Conservation (phyloP, 139 green algal genomes). For the Chlamydomonas asymmetrica region DNA sequence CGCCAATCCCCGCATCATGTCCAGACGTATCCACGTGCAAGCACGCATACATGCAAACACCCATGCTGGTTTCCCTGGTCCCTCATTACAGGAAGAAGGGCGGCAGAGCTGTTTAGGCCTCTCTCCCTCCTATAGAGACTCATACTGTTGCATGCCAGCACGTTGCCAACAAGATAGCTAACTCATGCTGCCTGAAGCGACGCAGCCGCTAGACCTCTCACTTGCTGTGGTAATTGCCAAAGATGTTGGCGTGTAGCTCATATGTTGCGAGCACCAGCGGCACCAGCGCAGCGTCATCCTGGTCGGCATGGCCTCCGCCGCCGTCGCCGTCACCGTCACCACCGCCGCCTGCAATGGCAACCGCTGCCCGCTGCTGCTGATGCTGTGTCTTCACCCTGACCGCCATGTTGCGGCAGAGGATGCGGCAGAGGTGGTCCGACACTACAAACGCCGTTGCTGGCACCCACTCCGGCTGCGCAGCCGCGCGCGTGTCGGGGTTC, state of each 20-base stretch:
- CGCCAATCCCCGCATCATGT: no score
- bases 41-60: no score
- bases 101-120: neutral
- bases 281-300: neutral
- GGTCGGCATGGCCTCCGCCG: no score
- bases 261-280: conserved; percentile 1
- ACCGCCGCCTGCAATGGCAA: neutral
- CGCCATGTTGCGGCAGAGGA: conserved; percentile 1
- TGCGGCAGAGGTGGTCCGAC: conserved; percentile 13
- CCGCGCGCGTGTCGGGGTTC: conserved; percentile 11
- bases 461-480: conserved; percentile 11
- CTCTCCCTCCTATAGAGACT: neutral
- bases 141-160: no score
- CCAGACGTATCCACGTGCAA: no score
- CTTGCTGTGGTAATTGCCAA: neutral
- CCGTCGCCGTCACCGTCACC: no score
- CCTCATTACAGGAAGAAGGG: neutral
- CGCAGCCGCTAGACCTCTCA: neutral
- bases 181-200: neutral
- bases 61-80: no score
- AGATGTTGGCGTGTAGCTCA: conserved; percentile 10
- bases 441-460: conserved; percentile 33
- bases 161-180: no score
- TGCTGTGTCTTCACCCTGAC: neutral
- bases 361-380: neutral